Evolutionary conservation across 768 basidiomycete genomes (phyloP).

Genomic region (Lentinula lateritia): DNA sequence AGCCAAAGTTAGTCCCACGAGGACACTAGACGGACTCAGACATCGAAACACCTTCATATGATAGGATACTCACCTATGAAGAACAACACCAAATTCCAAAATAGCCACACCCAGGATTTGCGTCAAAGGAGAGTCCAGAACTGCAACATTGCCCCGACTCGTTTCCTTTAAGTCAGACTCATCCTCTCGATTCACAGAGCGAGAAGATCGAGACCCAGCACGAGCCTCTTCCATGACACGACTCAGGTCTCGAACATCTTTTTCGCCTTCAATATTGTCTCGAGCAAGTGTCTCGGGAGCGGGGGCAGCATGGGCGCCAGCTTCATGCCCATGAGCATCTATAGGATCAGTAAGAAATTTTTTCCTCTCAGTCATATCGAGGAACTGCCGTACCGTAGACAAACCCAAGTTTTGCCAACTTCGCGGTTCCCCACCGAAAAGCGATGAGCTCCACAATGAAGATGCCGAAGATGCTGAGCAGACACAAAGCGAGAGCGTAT

Average conservation of each 20-base stretch:
- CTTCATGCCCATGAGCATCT: constrained; percentile 66
- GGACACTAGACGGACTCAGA: constrained; percentile 39
- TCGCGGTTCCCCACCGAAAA: constrained; percentile 79
- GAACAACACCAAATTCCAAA: constrained; percentile 87
- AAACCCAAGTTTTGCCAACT: constrained; percentile 60
- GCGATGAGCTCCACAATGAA: constrained; percentile 85
- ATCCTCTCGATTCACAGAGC: not conserved
- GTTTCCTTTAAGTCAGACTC: not conserved
- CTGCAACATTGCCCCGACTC: not conserved
- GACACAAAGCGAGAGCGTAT: constrained; percentile 75
- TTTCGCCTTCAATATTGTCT: constrained; percentile 25
- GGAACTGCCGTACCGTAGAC: constrained; percentile 38
- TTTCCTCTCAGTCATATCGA: not conserved
- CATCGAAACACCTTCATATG: not conserved
- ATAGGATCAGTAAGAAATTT: not conserved
- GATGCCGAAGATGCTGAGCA: constrained; percentile 75
- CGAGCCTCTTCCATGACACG: not conserved
- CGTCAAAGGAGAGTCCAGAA: constrained; percentile 36
- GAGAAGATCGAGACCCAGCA: not conserved
- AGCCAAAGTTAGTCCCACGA: constrained; percentile 88
- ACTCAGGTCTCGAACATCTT: not conserved
- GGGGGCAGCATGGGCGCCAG: constrained; percentile 48
- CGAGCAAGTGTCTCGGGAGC: constrained; percentile 44
- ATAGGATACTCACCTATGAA: constrained; percentile 57
- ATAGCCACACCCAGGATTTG: constrained; percentile 90